These are phyloP conservation scores for Fusarium pseudocircinatum DNA, from an alignment of 2,329 filamentous ascomycete genomes.

Conservation along the genomic window DNA sequence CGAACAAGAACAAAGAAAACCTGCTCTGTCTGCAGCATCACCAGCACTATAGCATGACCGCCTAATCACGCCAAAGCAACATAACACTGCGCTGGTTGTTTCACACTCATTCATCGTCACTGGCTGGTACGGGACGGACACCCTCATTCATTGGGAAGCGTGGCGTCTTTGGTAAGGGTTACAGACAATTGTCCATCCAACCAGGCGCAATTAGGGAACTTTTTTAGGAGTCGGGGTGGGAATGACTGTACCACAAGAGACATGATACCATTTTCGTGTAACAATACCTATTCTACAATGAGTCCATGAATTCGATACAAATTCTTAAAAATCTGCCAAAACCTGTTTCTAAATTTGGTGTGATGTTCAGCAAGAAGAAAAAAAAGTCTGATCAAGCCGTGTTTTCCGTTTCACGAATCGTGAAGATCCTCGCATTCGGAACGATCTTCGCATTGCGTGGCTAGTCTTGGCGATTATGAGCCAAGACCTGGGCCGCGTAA, in stretches of 20 bases:
- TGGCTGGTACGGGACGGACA: constrained; percentile 43
- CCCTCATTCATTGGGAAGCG: constrained; percentile 23
- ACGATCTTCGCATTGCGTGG: constrained; percentile 8
- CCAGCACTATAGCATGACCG: constrained; percentile 4
- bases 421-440: not conserved
- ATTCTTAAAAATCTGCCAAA: not conserved
- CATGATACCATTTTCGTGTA: constrained; percentile 30
- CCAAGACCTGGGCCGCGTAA: constrained; percentile 22
- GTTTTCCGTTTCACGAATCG: not conserved
- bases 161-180: constrained; percentile 33
- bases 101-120: constrained; percentile 30
- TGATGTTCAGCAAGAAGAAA: not conserved
- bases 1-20: constrained; percentile 8
- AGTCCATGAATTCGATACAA: constrained; percentile 33
- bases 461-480: constrained; percentile 21
- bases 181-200: constrained; percentile 9
- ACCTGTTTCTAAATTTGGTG: constrained; percentile 13
- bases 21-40: constrained; percentile 6
- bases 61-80: constrained; percentile 7
- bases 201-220: constrained; percentile 1
- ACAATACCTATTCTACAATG: constrained; percentile 28
- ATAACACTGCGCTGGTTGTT: constrained; percentile 9
- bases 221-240: constrained; percentile 4
- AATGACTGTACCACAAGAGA: constrained; percentile 24
- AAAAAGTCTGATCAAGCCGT: not conserved